Evolutionary conservation across 768 basidiomycete species (phyloP), one percentile per base, ranked within the genome.

Genomic region (Dictyophora rubrovolvata): DNA sequence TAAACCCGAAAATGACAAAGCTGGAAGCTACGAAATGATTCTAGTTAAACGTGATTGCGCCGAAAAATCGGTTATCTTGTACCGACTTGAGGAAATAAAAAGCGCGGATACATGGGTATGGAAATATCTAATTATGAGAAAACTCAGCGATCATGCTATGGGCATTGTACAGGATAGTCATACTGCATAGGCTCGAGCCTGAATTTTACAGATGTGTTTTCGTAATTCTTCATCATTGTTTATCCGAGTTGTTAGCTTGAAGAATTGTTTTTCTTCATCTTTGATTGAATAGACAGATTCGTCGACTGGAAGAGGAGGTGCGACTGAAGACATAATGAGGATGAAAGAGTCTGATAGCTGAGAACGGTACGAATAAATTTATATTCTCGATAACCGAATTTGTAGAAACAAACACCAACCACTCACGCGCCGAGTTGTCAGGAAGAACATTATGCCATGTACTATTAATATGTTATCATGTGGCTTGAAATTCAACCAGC

Each of bases 141-240:
- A 35, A 53, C 10, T 23, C 35, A 1, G 23, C 52, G 11, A 3
- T 48, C 18, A 37, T 14, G 2, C 23, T 48, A n/a, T 17, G 36
- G 1, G 16, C 9, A 11, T 34, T n/a, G n/a, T n/a, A n/a, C n/a
- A 21, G 16, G 18, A 10, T 16, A 18, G 35, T 60, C 69, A 21
- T 36, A 72, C 73, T 20, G 67, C 62, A 58, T 69, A 72, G 1
- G 72, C 73, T 57, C 67, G 65, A 37, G 54, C 62, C 60, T 73
- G 73, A n/a, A 74, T 64, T 22, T 59, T 54, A 11, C 74, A 36
- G 35, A 74, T 67, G 54, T 74, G 73, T 14, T 61, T 51, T 60
- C 65, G 71, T 56, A 74, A 64, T 49, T 62, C 62, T 1, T 69
- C 64, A 1, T 68, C 69, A 42, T 70, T 66, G 0, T 65, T 47